A percentile compares a stretch with the other conserved stretches of the same genome.
Conservation (phyloP, 768 basidiomycete genomes). For the Psilocybe subaeruginosa region DNA sequence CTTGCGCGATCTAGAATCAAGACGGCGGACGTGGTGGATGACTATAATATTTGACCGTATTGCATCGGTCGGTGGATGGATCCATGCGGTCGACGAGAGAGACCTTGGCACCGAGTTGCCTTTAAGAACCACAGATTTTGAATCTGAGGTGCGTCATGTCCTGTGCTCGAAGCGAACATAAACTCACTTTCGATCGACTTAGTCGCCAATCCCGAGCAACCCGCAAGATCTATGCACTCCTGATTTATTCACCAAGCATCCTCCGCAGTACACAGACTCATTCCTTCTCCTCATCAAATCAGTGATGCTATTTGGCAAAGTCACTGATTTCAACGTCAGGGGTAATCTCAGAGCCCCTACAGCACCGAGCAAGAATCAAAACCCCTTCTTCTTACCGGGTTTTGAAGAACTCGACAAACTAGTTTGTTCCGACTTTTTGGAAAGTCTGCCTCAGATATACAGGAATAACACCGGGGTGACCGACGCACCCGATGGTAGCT, state of each 20-base stretch:
- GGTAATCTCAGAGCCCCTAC: slow-evolving; percentile 69
- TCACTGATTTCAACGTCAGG: slow-evolving; percentile 85
- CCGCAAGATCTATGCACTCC: slow-evolving; percentile 71
- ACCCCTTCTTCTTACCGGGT: slow-evolving; percentile 67
- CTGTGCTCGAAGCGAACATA: neutral
- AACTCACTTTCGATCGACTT: slow-evolving; percentile 2
- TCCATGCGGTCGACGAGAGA: slow-evolving; percentile 82
- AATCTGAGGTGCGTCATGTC: slow-evolving; percentile 57
- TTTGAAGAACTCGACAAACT: slow-evolving; percentile 75
- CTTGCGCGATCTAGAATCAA: slow-evolving; percentile 72
- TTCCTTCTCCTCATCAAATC: slow-evolving; percentile 82
- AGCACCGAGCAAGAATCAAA: slow-evolving; percentile 70
- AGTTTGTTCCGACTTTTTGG: slow-evolving; percentile 67
- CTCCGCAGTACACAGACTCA: slow-evolving; percentile 79
- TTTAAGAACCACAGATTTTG: slow-evolving; percentile 74
- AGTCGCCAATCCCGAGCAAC: slow-evolving; percentile 69
- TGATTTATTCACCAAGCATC: slow-evolving; percentile 72
- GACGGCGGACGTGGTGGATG: slow-evolving; percentile 92
- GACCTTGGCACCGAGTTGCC: slow-evolving; percentile 87
- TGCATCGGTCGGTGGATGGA: slow-evolving; percentile 81
- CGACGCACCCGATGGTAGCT: slow-evolving; percentile 58
- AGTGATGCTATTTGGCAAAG: slow-evolving; percentile 82
- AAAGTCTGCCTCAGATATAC: slow-evolving; percentile 69
- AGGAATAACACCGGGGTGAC: slow-evolving; percentile 66
- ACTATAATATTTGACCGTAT: slow-evolving; percentile 86